phyloP scores from a whole-genome alignment of 225 moss, liverwort and hornwort species.

The Polytrichum commune region DNA sequence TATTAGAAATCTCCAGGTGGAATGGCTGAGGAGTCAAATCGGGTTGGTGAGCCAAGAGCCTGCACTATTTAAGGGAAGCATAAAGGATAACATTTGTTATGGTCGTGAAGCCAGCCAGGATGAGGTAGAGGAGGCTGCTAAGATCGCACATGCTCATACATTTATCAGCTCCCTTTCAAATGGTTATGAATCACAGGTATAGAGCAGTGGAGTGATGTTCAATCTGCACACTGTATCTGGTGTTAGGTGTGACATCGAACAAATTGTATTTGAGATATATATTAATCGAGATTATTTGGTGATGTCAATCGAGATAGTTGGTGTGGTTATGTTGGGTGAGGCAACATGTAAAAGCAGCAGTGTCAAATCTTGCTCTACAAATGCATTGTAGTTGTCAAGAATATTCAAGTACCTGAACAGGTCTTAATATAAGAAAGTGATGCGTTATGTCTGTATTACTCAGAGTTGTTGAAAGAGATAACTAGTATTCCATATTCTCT shows the following conservation, averaged over 20 bases:
- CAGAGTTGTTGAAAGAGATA: too few species aligned
- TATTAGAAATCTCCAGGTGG: constrained; percentile 62
- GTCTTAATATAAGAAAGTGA: too few species aligned
- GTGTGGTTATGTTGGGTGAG: too few species aligned
- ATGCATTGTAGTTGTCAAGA: too few species aligned
- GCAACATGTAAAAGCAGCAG: too few species aligned
- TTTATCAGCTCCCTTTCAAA: constrained; percentile 79
- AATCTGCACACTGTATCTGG: background rate
- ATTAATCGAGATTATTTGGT: too few species aligned
- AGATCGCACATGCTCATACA: constrained; percentile 88
- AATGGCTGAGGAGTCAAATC: constrained; percentile 81
- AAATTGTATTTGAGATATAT: too few species aligned
- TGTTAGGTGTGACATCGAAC: too few species aligned
- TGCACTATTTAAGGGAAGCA: constrained; percentile 65
- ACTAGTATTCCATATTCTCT: too few species aligned
- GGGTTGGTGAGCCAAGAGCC: constrained; percentile 84
- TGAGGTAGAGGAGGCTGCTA: constrained; percentile 89
- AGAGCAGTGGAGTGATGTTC: background rate
- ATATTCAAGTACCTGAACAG: too few species aligned
- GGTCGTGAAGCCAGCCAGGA: constrained; percentile 69
- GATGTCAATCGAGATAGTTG: too few species aligned
- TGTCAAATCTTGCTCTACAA: too few species aligned
- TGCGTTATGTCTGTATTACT: background rate
- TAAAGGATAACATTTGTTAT: constrained; percentile 69
- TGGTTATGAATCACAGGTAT: constrained; percentile 76